Conservation (phyloP, 441 rosid genomes). For the Erysimum cheiri region DNA sequence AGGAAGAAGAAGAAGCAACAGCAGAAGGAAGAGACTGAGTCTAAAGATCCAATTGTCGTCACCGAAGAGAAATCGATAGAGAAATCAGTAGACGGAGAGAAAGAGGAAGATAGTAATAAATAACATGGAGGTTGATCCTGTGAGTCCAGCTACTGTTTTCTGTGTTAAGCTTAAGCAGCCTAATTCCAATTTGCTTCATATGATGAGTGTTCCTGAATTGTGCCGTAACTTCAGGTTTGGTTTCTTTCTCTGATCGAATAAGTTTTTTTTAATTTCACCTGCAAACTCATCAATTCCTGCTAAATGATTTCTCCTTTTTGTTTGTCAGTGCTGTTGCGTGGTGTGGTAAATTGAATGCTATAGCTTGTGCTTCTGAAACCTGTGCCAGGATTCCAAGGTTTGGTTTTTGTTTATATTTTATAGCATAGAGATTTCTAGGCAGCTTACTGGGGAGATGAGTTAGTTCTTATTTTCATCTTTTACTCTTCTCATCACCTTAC, state of each 20-base stretch:
- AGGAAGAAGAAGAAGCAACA: slow-evolving; percentile 20
- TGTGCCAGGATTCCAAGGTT: slow-evolving; percentile 99
- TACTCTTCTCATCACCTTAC: slow-evolving; percentile 33
- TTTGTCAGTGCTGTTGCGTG: slow-evolving; percentile 91
- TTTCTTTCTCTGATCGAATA: not conserved
- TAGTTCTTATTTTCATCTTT: not conserved
- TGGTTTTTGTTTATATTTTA: not conserved
- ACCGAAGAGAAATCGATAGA: slow-evolving; percentile 31
- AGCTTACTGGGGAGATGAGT: not conserved
- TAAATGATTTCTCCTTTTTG: not conserved
- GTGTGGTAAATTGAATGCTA: slow-evolving; percentile 98
- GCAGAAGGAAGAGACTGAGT: slow-evolving; percentile 30
- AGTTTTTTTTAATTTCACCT: not conserved
- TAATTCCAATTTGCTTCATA: slow-evolving; percentile 71
- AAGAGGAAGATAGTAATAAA: slow-evolving; percentile 47
- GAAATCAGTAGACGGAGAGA: no score
- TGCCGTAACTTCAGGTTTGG: slow-evolving; percentile 86
- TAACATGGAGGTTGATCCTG: slow-evolving; percentile 81
- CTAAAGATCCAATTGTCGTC: slow-evolving; percentile 29
- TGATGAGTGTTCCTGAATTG: slow-evolving; percentile 89
- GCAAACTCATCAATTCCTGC: not conserved
- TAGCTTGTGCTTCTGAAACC: slow-evolving; percentile 99
- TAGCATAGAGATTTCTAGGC: no score
- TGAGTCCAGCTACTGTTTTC: slow-evolving; percentile 85
- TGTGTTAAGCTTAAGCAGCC: slow-evolving; percentile 90